phyloP scores from a whole-genome alignment of 1,139 yeast species.

The Kodamaea sp. region DNA sequence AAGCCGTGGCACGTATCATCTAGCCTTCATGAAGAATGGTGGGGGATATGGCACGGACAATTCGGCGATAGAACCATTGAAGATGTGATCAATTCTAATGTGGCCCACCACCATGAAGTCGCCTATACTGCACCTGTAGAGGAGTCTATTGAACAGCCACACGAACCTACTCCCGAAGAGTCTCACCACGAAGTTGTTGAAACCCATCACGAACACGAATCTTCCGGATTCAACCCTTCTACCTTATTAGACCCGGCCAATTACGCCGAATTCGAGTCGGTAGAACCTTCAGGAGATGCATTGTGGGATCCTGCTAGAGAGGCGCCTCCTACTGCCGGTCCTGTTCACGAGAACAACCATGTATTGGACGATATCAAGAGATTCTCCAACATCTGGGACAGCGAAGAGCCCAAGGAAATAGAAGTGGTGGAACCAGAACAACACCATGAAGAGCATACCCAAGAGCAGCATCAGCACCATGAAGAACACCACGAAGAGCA shows the following conservation, averaged over 20 bases:
- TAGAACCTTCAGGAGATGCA: constrained; percentile 26
- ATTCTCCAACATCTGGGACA: constrained; percentile 23
- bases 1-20: constrained; percentile 71
- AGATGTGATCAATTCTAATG: constrained; percentile 12
- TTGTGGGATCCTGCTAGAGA: constrained; percentile 43
- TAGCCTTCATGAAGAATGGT: constrained; percentile 38
- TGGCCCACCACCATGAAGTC: too few species aligned
- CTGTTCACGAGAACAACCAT: constrained; percentile 15
- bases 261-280: constrained; percentile 25
- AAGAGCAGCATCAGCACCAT: neutral
- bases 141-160: neutral
- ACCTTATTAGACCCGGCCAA: constrained; percentile 32
- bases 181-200: neutral
- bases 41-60: constrained; percentile 43
- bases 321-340: constrained; percentile 28
- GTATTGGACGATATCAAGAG: constrained; percentile 14
- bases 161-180: neutral
- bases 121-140: neutral
- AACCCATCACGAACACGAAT: neutral
- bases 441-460: neutral
- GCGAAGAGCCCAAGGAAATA: constrained; percentile 13
- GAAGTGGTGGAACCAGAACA: neutral
- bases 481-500: neutral
- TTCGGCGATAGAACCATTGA: constrained; percentile 24
- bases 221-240: constrained; percentile 14